Evolutionary conservation across 2,329 filamentous ascomycete species (phyloP), one percentile per base, ranked within the genome.

Genomic region (Davidsoniella virescens): DNA sequence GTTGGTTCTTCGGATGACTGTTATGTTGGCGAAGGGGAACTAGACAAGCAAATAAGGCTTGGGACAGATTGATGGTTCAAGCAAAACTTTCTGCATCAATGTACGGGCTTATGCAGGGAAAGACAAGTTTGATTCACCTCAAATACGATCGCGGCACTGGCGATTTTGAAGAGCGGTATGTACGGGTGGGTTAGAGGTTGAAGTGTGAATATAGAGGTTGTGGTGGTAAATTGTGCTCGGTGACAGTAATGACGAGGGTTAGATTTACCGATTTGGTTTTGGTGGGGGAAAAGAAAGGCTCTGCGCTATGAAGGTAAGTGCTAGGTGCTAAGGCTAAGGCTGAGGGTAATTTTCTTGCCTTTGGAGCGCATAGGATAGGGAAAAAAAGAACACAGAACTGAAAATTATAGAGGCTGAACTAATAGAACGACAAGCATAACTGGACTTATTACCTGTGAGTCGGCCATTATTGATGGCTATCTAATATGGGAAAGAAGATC

Each of bases 111-210:
- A 33, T 33, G 17, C 41, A 17, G 20, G 23, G 17, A n/a, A 16
- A 18, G 20, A 37, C 29, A 52, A 44, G 45, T 14, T 18, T 41
- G 29, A 45, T 52, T 47, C 50, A 52, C 39, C 45, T 48, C n/a
- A 29, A 20, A 29, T 36, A 33, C 12, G 29, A 23, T 48, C 45
- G 50, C 45, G 43, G 39, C 16, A 44, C 29, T 39, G 42, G 40
- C 33, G 45, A 52, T 44, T 44, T 20, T 12, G 10, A 18, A 29
- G 33, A 16, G 38, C n/a, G 26, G 14, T 10, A 33, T 33, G 10
- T 33, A 33, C 29, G 29, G 29, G 29, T 33, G 29, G 29, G 29
- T 6, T 33, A 25, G 18, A 7, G 29, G 33, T 17, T 38, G 26
- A 43, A 14, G 41, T 43, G 41, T 43, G 41, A 23, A 9, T 26